A percentile compares a stretch with the other conserved stretches of the same genome.
Evolutionary conservation across 768 basidiomycete species (phyloP).

Genomic region (Trametes cinnabarina): DNA sequence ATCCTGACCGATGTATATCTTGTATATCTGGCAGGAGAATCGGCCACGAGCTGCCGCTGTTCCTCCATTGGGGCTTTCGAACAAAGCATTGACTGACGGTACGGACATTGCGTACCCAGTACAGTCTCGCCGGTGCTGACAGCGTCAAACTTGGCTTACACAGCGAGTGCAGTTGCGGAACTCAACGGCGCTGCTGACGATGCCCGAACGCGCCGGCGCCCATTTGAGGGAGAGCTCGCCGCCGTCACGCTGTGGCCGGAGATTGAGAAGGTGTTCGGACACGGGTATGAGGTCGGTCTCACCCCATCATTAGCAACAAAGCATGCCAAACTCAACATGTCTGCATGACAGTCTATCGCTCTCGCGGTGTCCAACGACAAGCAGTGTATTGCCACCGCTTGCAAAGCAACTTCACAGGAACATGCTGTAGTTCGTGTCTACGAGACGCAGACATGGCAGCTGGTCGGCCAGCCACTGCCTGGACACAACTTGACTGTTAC

Average conservation of each 20-base stretch:
- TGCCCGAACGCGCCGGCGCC: conserved; percentile 33
- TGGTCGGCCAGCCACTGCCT: conserved; percentile 65
- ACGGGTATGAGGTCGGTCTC: conserved; percentile 83
- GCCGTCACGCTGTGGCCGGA: conserved; percentile 94
- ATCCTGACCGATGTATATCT: too few species aligned
- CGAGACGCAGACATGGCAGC: conserved; percentile 67
- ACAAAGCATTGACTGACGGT: conserved; percentile 84
- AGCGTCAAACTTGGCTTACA: background rate
- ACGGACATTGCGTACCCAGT: background rate
- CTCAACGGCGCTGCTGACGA: conserved; percentile 11
- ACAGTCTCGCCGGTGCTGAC: background rate
- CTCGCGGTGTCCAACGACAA: conserved; percentile 72
- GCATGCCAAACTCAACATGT: background rate
- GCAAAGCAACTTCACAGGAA: conserved; percentile 82
- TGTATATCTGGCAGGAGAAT: conserved; percentile 38
- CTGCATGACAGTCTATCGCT: conserved; percentile 62
- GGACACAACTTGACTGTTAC: conserved; percentile 93
- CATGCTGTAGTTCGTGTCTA: conserved; percentile 89
- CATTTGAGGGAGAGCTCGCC: conserved; percentile 90
- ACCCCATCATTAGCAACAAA: background rate
- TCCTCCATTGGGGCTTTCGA: conserved; percentile 91
- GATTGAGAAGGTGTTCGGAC: conserved; percentile 93
- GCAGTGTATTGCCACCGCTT: conserved; percentile 80
- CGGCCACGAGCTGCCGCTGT: conserved; percentile 83
- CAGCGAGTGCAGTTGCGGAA: conserved; percentile 11